These are phyloP conservation scores for Aspergillus brasiliensis DNA, from an alignment of 2,329 filamentous ascomycete genomes.

Conservation along the genomic window DNA sequence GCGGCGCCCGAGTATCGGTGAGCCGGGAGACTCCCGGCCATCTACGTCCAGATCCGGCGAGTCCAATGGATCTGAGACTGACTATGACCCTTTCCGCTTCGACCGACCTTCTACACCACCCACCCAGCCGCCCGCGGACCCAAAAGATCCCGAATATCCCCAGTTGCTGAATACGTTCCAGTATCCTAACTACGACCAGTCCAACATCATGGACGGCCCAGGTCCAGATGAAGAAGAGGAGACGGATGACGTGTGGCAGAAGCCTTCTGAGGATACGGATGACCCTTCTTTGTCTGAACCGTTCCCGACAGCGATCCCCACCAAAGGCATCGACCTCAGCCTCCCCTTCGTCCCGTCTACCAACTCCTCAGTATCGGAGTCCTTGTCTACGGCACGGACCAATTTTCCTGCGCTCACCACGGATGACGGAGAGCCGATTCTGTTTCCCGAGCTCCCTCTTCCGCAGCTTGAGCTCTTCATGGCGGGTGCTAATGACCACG, in stretches of 20 bases:
- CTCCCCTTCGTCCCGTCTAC: slow-evolving; percentile 11
- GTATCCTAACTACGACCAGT: slow-evolving; percentile 54
- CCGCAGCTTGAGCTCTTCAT: slow-evolving; percentile 43
- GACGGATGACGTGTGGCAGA: slow-evolving; percentile 37
- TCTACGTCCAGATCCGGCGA: slow-evolving; percentile 40
- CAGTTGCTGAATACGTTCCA: slow-evolving; percentile 47
- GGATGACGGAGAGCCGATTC: slow-evolving; percentile 23
- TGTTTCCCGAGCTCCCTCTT: slow-evolving; percentile 43
- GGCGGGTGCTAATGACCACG: slow-evolving; percentile 39
- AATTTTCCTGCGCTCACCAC: slow-evolving; percentile 8
- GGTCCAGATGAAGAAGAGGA: slow-evolving; percentile 59
- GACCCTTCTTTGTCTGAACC: slow-evolving; percentile 21
- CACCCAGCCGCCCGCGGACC: slow-evolving; percentile 16
- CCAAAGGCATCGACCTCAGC: slow-evolving; percentile 16
- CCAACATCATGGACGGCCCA: slow-evolving; percentile 57
- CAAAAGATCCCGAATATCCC: slow-evolving; percentile 43
- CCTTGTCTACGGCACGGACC: slow-evolving; percentile 25
- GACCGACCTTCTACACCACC: slow-evolving; percentile 37
- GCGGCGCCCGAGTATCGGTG: slow-evolving; percentile 23
- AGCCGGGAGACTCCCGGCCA: slow-evolving; percentile 37
- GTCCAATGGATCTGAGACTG: slow-evolving; percentile 39
- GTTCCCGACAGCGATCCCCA: slow-evolving; percentile 30
- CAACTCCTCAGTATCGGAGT: slow-evolving; percentile 24
- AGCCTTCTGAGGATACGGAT: slow-evolving; percentile 10
- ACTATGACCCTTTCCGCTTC: slow-evolving; percentile 47